phyloP scores from a whole-genome alignment of 2,329 filamentous ascomycete genomes.

The Epichloe sylvatica region DNA sequence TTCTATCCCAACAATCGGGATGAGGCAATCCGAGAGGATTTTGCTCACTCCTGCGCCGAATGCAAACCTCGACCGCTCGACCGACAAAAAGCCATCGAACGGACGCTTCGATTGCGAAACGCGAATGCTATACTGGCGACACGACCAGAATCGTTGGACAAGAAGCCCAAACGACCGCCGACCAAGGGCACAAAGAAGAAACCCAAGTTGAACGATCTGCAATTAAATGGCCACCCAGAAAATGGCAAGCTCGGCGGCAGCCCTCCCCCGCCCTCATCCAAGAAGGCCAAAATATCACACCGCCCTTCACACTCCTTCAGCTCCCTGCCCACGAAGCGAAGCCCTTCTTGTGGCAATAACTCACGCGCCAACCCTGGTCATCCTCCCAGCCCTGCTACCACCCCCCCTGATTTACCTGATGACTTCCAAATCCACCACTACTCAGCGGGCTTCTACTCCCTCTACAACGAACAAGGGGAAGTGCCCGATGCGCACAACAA shows the following conservation, averaged over 20 bases:
- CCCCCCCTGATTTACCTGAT: conserved; percentile 51
- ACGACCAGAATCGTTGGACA: conserved; percentile 38
- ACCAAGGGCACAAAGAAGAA: conserved; percentile 85
- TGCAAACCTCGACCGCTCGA: conserved; percentile 72
- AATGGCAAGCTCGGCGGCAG: conserved; percentile 30
- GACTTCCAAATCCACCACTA: conserved; percentile 54
- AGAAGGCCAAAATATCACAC: conserved; percentile 73
- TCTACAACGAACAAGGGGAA: conserved; percentile 50
- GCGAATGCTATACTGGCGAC: conserved; percentile 19
- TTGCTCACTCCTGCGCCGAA: conserved; percentile 76
- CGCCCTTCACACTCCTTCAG: conserved; percentile 63
- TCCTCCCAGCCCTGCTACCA: conserved; percentile 63
- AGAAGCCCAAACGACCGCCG: conserved; percentile 59
- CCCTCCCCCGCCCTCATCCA: conserved; percentile 45
- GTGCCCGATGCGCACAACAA: conserved; percentile 54
- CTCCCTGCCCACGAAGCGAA: conserved; percentile 51
- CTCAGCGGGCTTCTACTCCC: conserved; percentile 60
- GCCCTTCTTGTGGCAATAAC: conserved; percentile 53
- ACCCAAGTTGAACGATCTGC: conserved; percentile 53
- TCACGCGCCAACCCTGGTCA: conserved; percentile 43
- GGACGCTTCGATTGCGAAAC: conserved; percentile 45
- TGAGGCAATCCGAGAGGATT: conserved; percentile 55
- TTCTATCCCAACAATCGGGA: conserved; percentile 69
- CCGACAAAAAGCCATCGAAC: conserved; percentile 57
- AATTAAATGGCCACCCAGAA: conserved; percentile 44